Base-by-base conservation (phyloP, 139 green algal genomes). In the Closterium sp. region DNA sequence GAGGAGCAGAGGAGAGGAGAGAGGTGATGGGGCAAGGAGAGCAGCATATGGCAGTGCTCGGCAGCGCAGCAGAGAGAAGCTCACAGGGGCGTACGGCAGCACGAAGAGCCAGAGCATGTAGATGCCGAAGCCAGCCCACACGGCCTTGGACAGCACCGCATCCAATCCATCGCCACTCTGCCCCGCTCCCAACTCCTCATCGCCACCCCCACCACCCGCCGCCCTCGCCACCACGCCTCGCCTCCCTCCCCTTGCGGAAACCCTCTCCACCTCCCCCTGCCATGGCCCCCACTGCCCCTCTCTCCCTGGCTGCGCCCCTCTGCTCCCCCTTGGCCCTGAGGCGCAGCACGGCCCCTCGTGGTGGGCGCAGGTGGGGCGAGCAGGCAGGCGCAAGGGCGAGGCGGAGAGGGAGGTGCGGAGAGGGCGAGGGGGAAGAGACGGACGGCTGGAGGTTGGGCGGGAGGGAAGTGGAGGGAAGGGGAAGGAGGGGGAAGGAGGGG, bases 21-120 rank as follows among this genome's bases (percentile, higher is more conserved):
- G n/a, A n/a, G n/a, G n/a, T n/a, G 86, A 55, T 32, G 30, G 7
- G 64, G 4, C 32, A 28, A 31, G 8, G 64, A 8, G 64, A 31
- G 64, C 35, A 34, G 86, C 55, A 69, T 84, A 34, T 6, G 64
- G 28, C 7, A 28, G 30, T 55, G 86, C n/a, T 84, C 25, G 3
- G 86, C 32, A 28, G 64, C 25, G n/a, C 35, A 89, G 28, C 9
- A 89, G 86, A 64, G 31, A 23, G 64, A n/a, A 28, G 64, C n/a
- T n/a, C 23, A 91, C 88, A 31, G 88, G 88, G 16, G 88, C 34
- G 28, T 34, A 87, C 28, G 88, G 88, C 25, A 91, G 88, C 23
- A 91, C 69, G 64, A 88, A 85, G 28, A 91, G 88, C 35, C 34
- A 91, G 8, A 88, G 88, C 69, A 31, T 87, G 88, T 87, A 91